Conservation (phyloP, 2,329 filamentous ascomycete species). For the Aspergillus pseudoglaucus region DNA sequence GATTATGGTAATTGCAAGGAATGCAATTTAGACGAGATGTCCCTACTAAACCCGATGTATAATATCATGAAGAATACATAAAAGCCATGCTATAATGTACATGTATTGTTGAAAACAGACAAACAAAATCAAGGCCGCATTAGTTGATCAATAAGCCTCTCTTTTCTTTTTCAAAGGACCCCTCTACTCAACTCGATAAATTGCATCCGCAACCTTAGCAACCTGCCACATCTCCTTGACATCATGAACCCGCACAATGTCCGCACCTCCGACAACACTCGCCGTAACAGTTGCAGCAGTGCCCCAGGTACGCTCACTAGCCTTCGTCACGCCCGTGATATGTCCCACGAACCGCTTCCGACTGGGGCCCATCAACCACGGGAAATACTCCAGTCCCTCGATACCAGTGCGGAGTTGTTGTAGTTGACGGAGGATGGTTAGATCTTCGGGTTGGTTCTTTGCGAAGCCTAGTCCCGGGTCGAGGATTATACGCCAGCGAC, state of each 20-base stretch:
- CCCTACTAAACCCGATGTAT: no score
- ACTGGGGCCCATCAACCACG: constrained; percentile 85
- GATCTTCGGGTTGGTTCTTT: constrained; percentile 73
- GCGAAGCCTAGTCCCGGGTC: constrained; percentile 94
- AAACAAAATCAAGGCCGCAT: neutral
- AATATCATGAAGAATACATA: neutral
- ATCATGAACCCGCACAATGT: constrained; percentile 90
- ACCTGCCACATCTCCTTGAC: constrained; percentile 79
- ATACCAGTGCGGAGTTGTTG: constrained; percentile 49
- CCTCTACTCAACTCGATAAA: constrained; percentile 55
- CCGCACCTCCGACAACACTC: constrained; percentile 77
- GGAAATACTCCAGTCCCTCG: constrained; percentile 51
- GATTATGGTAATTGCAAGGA: no score
- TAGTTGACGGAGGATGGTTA: constrained; percentile 67
- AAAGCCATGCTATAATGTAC: neutral
- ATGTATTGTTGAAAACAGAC: constrained; percentile 18
- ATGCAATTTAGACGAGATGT: no score
- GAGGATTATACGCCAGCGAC: constrained; percentile 88
- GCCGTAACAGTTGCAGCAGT: constrained; percentile 84
- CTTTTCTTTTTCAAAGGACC: neutral
- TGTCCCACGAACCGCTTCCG: constrained; percentile 83
- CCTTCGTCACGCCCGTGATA: constrained; percentile 67
- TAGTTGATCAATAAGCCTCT: neutral
- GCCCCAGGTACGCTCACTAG: constrained; percentile 69
- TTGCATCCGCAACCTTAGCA: constrained; percentile 83